These are phyloP conservation scores for Russula earlei DNA, from an alignment of 768 basidiomycete genomes.

Conservation along the genomic window DNA sequence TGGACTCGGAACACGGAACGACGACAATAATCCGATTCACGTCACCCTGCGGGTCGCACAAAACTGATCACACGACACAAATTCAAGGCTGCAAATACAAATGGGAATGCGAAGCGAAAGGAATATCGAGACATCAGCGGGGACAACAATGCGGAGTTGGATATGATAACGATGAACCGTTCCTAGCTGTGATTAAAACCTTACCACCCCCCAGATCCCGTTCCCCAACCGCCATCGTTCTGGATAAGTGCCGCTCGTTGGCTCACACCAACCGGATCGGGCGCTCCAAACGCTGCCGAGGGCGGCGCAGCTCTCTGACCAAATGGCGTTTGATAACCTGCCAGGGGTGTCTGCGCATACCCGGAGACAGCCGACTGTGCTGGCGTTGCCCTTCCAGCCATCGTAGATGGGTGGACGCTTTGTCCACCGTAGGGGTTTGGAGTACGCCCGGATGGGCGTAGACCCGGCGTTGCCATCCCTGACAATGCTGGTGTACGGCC, in stretches of 20 bases:
- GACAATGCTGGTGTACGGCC: slow-evolving; percentile 52
- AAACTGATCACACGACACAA: slow-evolving; percentile 5
- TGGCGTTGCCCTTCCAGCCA: slow-evolving; percentile 30
- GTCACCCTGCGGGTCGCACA: neutral
- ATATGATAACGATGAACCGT: slow-evolving; percentile 17
- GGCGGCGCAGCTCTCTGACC: slow-evolving; percentile 42
- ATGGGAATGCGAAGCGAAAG: neutral
- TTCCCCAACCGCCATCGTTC: slow-evolving; percentile 32
- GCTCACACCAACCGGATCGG: slow-evolving; percentile 50
- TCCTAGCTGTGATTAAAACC: slow-evolving; percentile 4
- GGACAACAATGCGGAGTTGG: slow-evolving; percentile 13
- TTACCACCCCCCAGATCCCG: slow-evolving; percentile 27
- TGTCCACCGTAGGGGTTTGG: slow-evolving; percentile 65
- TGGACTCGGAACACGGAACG: neutral
- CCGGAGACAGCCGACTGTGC: slow-evolving; percentile 19
- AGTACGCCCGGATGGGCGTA: slow-evolving; percentile 63
- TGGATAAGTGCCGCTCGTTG: slow-evolving; percentile 60
- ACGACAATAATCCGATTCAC: neutral
- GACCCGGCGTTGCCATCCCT: slow-evolving; percentile 54
- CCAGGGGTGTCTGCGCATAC: slow-evolving; percentile 28
- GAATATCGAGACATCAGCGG: neutral
- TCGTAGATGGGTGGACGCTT: slow-evolving; percentile 27
- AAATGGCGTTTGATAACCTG: slow-evolving; percentile 26
- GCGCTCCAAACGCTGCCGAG: slow-evolving; percentile 32
- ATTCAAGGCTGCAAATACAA: slow-evolving; percentile 1